Evolutionary conservation across 2,329 filamentous ascomycete species (phyloP), one percentile per base, ranked within the genome.

Genomic region (Peltaster fructicola): DNA sequence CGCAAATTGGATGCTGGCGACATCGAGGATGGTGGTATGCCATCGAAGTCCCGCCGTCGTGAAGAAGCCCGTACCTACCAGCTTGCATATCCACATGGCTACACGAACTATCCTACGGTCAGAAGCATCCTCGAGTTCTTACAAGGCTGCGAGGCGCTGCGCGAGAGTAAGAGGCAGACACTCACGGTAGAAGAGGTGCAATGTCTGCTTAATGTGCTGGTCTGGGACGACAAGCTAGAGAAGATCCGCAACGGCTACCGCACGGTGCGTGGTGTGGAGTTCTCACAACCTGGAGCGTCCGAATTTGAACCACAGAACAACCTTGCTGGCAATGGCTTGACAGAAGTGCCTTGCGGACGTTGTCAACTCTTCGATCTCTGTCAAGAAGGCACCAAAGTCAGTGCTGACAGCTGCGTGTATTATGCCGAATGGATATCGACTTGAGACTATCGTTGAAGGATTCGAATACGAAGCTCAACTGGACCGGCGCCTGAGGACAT

Each of bases 321-420:
- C 9, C 58, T 55, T n/a, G 50, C 34, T 15, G 57, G 62, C 37
- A 91, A 84, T 39, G 78, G 78, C 3, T 69, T 85, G 37, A 90
- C 79, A 2, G 82, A 93, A 49, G 73, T 76, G 3, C 88, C 88
- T 1, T 98, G 88, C 50, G 84, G 85, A 2, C 65, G 71, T 27
- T 98, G 88, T 50, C 88, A 88, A 0, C 85, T 93, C 3, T 92
- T 92, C 47, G 76, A 88, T 30, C 63, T 95, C 2, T 98, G 88
- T 47, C 76, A 80, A 36, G 80, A 91, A 32, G 82, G 81, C 5
- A 85, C 85, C 0, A 80, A 82, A 0, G 81, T 98, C 12, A 90
- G 75, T 41, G 80, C 85, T 0, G 75, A 71, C 36, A 91, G 76
- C 24, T 98, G 88, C 51, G 75, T 81, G 26, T 98, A 98, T 47